These are phyloP conservation scores for Euphorbia celastroides DNA, from an alignment of 441 rosid genomes.

Conservation along the genomic window DNA sequence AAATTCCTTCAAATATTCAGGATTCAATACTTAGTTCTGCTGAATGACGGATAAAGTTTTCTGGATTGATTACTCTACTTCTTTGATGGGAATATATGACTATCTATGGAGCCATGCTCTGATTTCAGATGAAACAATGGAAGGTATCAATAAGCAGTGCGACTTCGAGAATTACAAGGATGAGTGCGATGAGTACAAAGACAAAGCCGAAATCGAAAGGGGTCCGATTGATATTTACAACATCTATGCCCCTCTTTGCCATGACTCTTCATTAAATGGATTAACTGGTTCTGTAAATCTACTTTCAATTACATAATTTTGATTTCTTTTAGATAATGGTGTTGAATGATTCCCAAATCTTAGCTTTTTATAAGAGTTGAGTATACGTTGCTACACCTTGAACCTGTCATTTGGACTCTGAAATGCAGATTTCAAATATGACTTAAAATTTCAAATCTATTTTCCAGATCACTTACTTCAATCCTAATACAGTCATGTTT, in stretches of 20 bases:
- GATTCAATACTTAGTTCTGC: background rate
- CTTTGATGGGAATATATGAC: conserved; percentile 12
- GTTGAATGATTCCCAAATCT: too few species aligned
- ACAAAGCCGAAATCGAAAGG: background rate
- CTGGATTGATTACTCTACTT: conserved; percentile 23
- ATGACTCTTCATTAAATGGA: background rate
- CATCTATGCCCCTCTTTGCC: conserved; percentile 29
- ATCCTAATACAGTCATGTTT: too few species aligned
- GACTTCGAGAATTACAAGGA: conserved; percentile 4
- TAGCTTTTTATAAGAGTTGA: background rate
- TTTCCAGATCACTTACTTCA: conserved; percentile 16
- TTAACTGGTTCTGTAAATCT: conserved; percentile 13
- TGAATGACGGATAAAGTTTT: conserved; percentile 35
- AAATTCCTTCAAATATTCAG: too few species aligned
- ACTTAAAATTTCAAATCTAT: background rate
- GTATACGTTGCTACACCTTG: background rate
- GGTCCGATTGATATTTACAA: conserved; percentile 18
- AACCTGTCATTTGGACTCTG: background rate
- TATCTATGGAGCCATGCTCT: conserved; percentile 29
- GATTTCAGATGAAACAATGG: conserved; percentile 26
- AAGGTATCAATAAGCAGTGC: conserved; percentile 20
- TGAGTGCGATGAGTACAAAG: background rate
- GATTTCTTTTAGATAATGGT: background rate
- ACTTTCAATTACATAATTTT: background rate
- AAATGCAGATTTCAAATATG: too few species aligned